phyloP scores from a whole-genome alignment of 768 basidiomycete genomes.

The Leucosporidium creatinivorum region DNA sequence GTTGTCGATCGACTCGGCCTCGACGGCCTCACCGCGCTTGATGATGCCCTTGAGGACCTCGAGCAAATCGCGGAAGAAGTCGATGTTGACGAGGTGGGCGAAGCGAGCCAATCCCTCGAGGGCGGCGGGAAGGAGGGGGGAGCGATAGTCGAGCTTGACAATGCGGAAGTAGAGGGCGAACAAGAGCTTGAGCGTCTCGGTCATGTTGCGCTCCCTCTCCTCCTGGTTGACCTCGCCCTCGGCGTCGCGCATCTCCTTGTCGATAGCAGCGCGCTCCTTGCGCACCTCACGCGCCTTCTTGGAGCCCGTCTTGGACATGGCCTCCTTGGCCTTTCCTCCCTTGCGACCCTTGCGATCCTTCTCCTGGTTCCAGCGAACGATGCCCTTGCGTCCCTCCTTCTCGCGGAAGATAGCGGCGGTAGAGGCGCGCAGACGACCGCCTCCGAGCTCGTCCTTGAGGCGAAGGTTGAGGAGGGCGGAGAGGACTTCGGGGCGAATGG shows the following conservation, averaged over 20 bases:
- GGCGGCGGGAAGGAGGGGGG: conserved; percentile 69
- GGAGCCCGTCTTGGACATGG: conserved; percentile 59
- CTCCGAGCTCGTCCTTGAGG: conserved; percentile 70
- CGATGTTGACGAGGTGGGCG: conserved; percentile 92
- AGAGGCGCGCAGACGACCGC: conserved; percentile 62
- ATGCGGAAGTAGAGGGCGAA: conserved; percentile 96
- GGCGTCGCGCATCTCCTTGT: conserved; percentile 86
- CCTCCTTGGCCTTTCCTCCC: conserved; percentile 46
- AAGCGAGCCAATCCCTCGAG: conserved; percentile 87
- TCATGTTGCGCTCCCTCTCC: conserved; percentile 76
- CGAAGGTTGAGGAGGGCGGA: conserved; percentile 76
- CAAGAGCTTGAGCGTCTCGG: conserved; percentile 92
- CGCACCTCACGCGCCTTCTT: conserved; percentile 81
- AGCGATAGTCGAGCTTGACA: conserved; percentile 69
- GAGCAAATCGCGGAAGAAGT: conserved; percentile 95
- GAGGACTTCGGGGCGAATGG: conserved; percentile 80
- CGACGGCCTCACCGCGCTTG: conserved; percentile 42
- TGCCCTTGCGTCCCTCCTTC: conserved; percentile 42
- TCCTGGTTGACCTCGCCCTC: conserved; percentile 89
- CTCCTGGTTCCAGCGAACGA: conserved; percentile 39
- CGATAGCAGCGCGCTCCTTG: conserved; percentile 82
- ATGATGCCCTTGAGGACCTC: conserved; percentile 73
- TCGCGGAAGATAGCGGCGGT: conserved; percentile 51
- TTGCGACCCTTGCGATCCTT: conserved; percentile 43
- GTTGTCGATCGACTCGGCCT: not conserved